Evolutionary conservation across 352 stramenopile species (phyloP).

Genomic region (Phytophthora aleatoria): DNA sequence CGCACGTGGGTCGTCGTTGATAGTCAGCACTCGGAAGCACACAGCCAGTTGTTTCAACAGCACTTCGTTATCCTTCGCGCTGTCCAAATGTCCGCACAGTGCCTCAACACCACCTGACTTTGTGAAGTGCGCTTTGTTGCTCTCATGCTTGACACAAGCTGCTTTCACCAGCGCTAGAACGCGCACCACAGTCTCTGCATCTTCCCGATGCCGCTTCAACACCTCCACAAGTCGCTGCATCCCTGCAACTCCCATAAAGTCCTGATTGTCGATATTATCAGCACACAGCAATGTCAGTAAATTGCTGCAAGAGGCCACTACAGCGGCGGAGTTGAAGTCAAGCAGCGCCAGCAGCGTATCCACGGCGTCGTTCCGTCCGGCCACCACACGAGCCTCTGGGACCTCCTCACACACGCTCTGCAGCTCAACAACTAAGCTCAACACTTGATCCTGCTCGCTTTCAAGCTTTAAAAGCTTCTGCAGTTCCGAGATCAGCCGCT

Average conservation of each 20-base stretch:
- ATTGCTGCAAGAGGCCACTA: slow-evolving; percentile 20
- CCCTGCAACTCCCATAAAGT: slow-evolving; percentile 53
- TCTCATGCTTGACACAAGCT: slow-evolving; percentile 64
- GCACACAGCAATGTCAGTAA: slow-evolving; percentile 46
- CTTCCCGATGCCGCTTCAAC: slow-evolving; percentile 17
- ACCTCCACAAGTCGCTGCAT: slow-evolving; percentile 43
- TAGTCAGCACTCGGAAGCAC: slow-evolving; percentile 64
- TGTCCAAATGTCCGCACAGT: slow-evolving; percentile 38
- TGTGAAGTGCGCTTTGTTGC: slow-evolving; percentile 69
- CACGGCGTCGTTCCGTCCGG: slow-evolving; percentile 60
- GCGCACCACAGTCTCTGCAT: slow-evolving; percentile 18
- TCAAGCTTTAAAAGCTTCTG: slow-evolving; percentile 9
- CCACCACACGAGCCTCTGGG: slow-evolving; percentile 63
- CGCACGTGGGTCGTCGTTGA: slow-evolving; percentile 69
- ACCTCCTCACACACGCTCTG: slow-evolving; percentile 46
- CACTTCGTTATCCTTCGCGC: slow-evolving; percentile 34
- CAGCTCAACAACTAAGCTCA: slow-evolving; percentile 35
- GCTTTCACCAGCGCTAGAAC: slow-evolving; percentile 47
- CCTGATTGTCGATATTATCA: slow-evolving; percentile 64
- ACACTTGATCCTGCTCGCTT: slow-evolving; percentile 11
- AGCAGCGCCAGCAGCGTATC: slow-evolving; percentile 50
- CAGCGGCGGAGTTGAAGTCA: slow-evolving; percentile 13
- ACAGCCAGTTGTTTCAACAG: slow-evolving; percentile 59
- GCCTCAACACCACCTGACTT: slow-evolving; percentile 52
- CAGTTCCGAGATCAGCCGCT: slow-evolving; percentile 40